Evolutionary conservation across 2,329 filamentous ascomycete genomes (phyloP).

Genomic region (Alternaria rosae): DNA sequence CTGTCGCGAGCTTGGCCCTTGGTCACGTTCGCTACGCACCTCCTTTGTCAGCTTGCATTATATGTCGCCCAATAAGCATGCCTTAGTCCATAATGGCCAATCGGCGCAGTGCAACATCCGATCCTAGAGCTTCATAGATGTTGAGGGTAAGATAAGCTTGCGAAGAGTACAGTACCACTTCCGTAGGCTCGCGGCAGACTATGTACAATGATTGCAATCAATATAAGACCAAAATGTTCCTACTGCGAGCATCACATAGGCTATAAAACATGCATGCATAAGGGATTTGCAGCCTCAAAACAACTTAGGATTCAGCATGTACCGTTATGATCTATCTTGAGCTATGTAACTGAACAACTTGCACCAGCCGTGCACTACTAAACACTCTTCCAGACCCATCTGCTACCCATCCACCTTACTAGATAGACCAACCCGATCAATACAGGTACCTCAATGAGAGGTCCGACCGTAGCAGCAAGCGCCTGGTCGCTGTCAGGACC

Average conservation of each 20-base stretch:
- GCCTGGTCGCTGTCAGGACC: slow-evolving; percentile 78
- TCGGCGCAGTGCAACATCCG: neutral
- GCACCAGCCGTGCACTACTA: neutral
- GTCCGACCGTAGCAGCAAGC: slow-evolving; percentile 78
- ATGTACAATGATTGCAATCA: neutral
- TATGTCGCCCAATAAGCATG: slow-evolving; percentile 4
- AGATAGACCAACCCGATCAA: slow-evolving; percentile 77
- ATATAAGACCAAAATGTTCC: neutral
- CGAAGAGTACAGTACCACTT: neutral
- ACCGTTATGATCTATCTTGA: slow-evolving; percentile 3
- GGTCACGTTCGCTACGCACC: slow-evolving; percentile 2
- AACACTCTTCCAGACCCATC: slow-evolving; percentile 58
- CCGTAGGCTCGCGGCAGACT: neutral
- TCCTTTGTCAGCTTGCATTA: slow-evolving; percentile 1
- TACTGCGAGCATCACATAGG: neutral
- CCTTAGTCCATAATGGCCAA: neutral
- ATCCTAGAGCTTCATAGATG: neutral
- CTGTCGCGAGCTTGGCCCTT: neutral
- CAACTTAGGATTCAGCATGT: neutral
- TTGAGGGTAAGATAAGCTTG: neutral
- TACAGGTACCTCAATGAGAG: slow-evolving; percentile 82
- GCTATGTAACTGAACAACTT: slow-evolving; percentile 4
- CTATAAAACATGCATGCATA: neutral
- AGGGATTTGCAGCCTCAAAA: neutral
- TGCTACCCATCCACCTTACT: slow-evolving; percentile 63